Evolutionary conservation across 2,329 filamentous ascomycete species (phyloP).

Genomic region (Botrytis pseudocinerea): DNA sequence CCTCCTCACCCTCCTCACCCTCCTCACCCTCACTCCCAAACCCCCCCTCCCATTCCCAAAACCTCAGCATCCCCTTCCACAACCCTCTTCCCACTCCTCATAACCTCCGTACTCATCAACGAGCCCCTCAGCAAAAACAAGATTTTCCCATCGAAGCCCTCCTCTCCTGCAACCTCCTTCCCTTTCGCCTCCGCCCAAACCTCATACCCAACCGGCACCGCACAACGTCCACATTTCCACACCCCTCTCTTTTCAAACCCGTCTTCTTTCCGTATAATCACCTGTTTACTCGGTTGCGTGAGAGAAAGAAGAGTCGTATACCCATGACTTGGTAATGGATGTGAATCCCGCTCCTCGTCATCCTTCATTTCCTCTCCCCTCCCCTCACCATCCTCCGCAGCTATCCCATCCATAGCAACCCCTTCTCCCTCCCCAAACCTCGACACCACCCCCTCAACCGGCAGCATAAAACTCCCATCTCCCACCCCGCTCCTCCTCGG

Average conservation of each 20-base stretch:
- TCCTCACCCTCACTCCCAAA: conserved; percentile 18
- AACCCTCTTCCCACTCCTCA: conserved; percentile 62
- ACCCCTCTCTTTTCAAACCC: conserved; percentile 7
- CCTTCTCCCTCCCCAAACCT: not conserved
- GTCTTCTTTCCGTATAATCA: not conserved
- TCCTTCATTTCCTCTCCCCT: not conserved
- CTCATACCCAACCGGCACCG: conserved; percentile 10
- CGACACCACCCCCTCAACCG: not conserved
- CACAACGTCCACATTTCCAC: conserved; percentile 1
- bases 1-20: conserved; percentile 13
- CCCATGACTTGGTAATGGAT: not conserved
- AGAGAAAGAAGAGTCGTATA: not conserved
- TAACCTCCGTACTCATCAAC: conserved; percentile 31
- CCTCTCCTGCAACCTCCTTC: not conserved
- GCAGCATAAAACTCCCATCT: conserved; percentile 5
- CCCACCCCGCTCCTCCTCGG: not conserved
- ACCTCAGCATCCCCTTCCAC: conserved; percentile 60
- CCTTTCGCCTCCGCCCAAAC: not conserved
- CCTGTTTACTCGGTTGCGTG: too few relatives aligned
- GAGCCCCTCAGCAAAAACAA: not conserved
- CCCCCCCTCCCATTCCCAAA: conserved; percentile 26
- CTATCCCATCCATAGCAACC: not conserved
- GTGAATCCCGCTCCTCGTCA: not conserved
- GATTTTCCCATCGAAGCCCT: not conserved
- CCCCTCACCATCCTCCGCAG: not conserved